phyloP scores from a whole-genome alignment of 2,329 filamentous ascomycete genomes.

The Calonectria montana region DNA sequence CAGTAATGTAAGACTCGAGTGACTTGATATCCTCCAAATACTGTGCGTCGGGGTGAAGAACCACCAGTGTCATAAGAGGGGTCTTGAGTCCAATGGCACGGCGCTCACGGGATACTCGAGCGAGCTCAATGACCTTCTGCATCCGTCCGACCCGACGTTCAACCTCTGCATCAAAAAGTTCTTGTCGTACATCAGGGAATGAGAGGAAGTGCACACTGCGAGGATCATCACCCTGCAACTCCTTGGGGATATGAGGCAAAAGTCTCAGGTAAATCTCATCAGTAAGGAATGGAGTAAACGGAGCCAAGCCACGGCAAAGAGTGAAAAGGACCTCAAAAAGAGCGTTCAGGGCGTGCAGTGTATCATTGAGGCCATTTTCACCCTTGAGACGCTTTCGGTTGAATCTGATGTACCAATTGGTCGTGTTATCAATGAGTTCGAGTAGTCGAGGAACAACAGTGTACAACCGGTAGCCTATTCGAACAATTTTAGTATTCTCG shows the following conservation, averaged over 20 bases:
- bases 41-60: constrained; percentile 85
- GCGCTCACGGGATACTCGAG: constrained; percentile 86
- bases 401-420: constrained; percentile 99
- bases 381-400: constrained; percentile 93
- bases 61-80: constrained; percentile 87
- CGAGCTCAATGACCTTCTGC: constrained; percentile 96
- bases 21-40: constrained; percentile 90
- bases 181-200: constrained; percentile 89
- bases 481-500: constrained; percentile 7
- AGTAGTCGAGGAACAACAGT: constrained; percentile 91
- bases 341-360: constrained; percentile 89
- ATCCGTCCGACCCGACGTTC: constrained; percentile 90
- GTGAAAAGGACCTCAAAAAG: constrained; percentile 95
- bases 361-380: constrained; percentile 86
- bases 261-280: constrained; percentile 93
- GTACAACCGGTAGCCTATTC: constrained; percentile 78
- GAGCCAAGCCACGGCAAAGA: constrained; percentile 86
- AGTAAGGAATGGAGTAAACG: constrained; percentile 95
- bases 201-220: constrained; percentile 92
- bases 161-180: constrained; percentile 87
- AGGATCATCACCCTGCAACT: constrained; percentile 75
- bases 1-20: constrained; percentile 86
- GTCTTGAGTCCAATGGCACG: constrained; percentile 89
- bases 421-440: constrained; percentile 89
- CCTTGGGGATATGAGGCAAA: constrained; percentile 82